These are phyloP conservation scores for Zygoascus tannicola DNA, from an alignment of 805 yeast species.

Conservation along the genomic window DNA sequence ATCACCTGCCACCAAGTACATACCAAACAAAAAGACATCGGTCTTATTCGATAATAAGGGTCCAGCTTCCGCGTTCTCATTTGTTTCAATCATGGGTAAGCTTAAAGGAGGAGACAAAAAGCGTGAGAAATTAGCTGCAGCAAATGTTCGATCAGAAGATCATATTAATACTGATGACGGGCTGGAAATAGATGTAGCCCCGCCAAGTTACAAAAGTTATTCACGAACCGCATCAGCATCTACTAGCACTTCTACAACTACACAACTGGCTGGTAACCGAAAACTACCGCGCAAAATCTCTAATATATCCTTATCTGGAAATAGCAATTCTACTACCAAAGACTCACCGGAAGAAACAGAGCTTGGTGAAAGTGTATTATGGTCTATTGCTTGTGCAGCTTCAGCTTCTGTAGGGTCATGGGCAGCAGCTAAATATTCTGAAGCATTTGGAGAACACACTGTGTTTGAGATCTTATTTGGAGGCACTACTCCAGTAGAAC, in stretches of 20 bases:
- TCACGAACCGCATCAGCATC: too few species aligned
- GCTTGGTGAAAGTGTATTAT: constrained; percentile 7
- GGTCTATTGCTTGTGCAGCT: not conserved
- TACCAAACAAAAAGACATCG: not conserved
- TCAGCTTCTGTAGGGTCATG: not conserved
- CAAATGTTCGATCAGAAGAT: too few species aligned
- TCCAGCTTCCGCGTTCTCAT: not conserved
- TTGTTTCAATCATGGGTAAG: not conserved
- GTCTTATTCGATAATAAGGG: not conserved
- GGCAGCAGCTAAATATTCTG: not conserved
- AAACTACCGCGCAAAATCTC: too few species aligned
- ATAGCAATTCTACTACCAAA: too few species aligned
- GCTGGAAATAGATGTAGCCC: too few species aligned
- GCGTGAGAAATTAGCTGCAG: too few species aligned
- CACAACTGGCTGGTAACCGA: too few species aligned
- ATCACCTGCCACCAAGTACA: not conserved
- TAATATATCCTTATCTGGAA: too few species aligned
- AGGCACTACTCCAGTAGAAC: not conserved
- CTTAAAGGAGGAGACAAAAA: not conserved
- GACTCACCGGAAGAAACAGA: not conserved
- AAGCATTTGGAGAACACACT: not conserved
- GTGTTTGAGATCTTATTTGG: not conserved
- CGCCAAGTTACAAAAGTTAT: too few species aligned
- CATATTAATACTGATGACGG: too few species aligned
- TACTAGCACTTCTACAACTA: too few species aligned